Conservation (phyloP, 2,329 filamentous ascomycete species). For the Pseudogymnoascus sp. region DNA sequence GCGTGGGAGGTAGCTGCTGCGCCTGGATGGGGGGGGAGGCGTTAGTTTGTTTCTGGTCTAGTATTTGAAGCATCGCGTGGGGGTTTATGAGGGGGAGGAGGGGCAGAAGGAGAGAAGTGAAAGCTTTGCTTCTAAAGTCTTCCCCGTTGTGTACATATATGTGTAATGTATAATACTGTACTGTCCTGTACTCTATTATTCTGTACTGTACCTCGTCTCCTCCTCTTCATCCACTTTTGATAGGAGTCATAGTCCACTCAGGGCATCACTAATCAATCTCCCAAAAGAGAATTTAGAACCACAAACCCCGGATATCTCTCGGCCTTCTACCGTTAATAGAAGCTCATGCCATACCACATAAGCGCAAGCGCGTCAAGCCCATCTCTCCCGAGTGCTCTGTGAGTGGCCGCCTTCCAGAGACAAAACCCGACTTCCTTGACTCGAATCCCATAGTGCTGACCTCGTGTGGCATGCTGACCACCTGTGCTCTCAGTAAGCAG, state of each 20-base stretch:
- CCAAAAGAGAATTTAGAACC: background rate
- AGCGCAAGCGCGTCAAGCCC: background rate
- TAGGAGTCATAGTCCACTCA: background rate
- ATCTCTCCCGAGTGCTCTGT: background rate
- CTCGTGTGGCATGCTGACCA: background rate
- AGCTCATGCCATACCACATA: background rate
- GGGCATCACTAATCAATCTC: background rate
- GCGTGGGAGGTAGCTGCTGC: background rate
- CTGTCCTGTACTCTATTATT: background rate
- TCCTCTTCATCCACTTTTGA: background rate
- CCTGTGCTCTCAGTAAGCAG: background rate
- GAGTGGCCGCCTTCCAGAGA: background rate
- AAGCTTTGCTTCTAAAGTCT: background rate
- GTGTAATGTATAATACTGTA: background rate
- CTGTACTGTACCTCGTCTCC: background rate
- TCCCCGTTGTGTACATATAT: background rate
- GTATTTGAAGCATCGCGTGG: background rate
- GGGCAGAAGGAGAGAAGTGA: background rate
- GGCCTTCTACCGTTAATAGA: background rate
- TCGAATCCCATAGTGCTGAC: background rate
- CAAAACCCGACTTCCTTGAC: background rate
- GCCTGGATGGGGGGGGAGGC: background rate
- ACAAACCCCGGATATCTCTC: background rate
- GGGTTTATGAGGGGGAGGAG: background rate
- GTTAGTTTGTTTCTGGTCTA: background rate